Evolutionary conservation across 768 basidiomycete genomes (phyloP), one percentile per base, ranked within the genome.

Genomic region (Tricholoma saponaceum): DNA sequence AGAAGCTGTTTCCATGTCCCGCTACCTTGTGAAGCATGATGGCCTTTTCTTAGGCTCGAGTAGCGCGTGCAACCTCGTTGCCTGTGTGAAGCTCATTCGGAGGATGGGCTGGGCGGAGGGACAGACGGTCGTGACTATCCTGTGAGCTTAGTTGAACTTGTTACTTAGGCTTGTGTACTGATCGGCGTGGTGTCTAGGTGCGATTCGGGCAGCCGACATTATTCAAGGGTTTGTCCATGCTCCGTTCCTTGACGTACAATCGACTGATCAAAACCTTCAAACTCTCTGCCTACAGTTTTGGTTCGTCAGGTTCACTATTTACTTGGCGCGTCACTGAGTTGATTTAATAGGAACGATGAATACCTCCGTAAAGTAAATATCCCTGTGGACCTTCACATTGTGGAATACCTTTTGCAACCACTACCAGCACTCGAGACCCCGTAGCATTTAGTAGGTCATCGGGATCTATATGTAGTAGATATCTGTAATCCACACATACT

Each of bases 1-100:
- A 1, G 96, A 99, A 72, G 96, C 96, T 0, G 92, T 98, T 49
- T 85, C 90, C 7, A 98, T 98, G 96, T 90, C 95, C 1, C 86
- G 95, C 9, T 94, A 94, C 68, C 82, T 99, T 18, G 93, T 97
- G 4, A 77, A 87, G 51, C 78, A 91, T 55, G 96, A 98, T 62
- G 97, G 97, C 0, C 76, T 99, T 25, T 98, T 95, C 74, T 78
- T 98, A 26, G 97, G 97, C 13, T 98, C 95, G 0, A 96, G 93
- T 58, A 95, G 92, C 65, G 96, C 97, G 0, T 95, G 94, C 68
- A 99, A 98, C 67, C 79, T 99, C 37, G 83, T 97, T n/a, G 91
- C 96, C 1, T 93, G 91, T 63, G 81, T 97, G 47, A 87, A 89
- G 64, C 76, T 95, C 14, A 86, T 82, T 2, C 86, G 85, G 63